Base-by-base conservation (phyloP, 148 eudicot species). In the Vaccinium corymbosum region DNA sequence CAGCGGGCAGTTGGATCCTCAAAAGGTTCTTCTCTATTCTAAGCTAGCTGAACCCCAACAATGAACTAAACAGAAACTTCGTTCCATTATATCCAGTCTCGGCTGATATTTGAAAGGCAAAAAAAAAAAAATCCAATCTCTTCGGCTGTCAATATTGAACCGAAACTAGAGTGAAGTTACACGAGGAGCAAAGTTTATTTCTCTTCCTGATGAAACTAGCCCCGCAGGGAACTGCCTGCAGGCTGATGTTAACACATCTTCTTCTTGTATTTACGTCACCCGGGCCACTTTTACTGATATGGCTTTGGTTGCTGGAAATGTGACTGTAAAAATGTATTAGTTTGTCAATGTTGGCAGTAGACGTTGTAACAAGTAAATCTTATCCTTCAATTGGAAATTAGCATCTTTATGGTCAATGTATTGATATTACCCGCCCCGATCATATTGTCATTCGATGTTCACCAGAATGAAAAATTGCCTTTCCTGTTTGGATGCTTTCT, bases 1-100 rank as follows among this genome's bases (percentile, higher is more conserved):
- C 48, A 88, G 90, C 55, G 90, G 88, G n/a, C 90, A 88, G 51
- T 84, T 88, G 87, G 90, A 88, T 81, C 85, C 88, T 64, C 19
- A 59, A 80, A 74, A 4, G 52, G 86, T 86, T 81, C 76, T 61
- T 46, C 68, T 16, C 38, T 68, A 38, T 32, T 42, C 9, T 32
- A 57, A 15, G 16, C 76, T 75, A 27, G 13, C 59, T 61, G 1
- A 77, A 16, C 6, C 61, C 48, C 55, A 49, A 25, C 7, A 81
- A 81, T 46, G 56, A 64, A 80, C 29, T 80, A 35, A 11, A 80
- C 7, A 6, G 57, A n/a, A 4, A 16, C 51, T 9, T 35, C 52
- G 51, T 80, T 57, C 12, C 27, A n/a, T 49, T 74, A 8, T 20
- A 17, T 46, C 51, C 49, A 46, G 78, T 9, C 78, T 46, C 22